Percentiles rank a stretch among this genome's conserved stretches.
Evolutionary conservation across 2,329 filamentous ascomycete genomes (phyloP).

Genomic region (Ceratocystis harringtonii): DNA sequence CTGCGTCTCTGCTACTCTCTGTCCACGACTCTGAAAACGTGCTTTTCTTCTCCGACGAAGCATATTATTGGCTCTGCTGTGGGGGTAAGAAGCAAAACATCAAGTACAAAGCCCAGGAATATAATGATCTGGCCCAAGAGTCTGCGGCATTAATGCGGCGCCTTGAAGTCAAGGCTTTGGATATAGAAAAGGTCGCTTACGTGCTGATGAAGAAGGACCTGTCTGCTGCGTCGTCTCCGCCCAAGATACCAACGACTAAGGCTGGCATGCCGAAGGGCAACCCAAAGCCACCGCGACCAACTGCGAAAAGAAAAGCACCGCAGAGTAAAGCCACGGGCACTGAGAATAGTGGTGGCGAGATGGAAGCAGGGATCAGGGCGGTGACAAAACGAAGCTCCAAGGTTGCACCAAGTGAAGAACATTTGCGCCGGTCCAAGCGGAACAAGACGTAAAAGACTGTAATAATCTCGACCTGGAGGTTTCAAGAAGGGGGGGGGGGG

Average conservation of each 20-base stretch:
- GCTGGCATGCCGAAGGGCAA: conserved; percentile 18
- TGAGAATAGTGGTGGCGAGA: not conserved
- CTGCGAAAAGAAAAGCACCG: conserved; percentile 12
- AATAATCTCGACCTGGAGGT: not conserved
- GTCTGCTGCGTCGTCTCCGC: not conserved
- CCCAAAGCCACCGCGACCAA: not conserved
- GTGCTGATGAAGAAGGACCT: conserved; percentile 26
- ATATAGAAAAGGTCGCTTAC: conserved; percentile 57
- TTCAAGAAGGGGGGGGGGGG: not conserved
- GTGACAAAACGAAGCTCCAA: not conserved
- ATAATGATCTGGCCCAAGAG: conserved; percentile 36
- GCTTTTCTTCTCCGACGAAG: conserved; percentile 70
- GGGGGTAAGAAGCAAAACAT: conserved; percentile 36
- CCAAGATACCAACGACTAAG: not conserved
- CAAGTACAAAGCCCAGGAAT: conserved; percentile 59
- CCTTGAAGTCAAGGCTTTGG: conserved; percentile 41
- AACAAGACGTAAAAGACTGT: not conserved
- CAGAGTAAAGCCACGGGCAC: not conserved
- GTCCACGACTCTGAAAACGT: conserved; percentile 43
- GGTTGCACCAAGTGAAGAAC: not conserved
- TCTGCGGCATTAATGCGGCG: conserved; percentile 32
- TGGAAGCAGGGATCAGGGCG: not conserved
- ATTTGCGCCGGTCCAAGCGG: conserved; percentile 12
- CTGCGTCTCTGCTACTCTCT: conserved; percentile 57
- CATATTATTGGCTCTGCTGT: conserved; percentile 56